phyloP scores from a whole-genome alignment of 2,329 filamentous ascomycete species.

The Drechmeria coniospora region DNA sequence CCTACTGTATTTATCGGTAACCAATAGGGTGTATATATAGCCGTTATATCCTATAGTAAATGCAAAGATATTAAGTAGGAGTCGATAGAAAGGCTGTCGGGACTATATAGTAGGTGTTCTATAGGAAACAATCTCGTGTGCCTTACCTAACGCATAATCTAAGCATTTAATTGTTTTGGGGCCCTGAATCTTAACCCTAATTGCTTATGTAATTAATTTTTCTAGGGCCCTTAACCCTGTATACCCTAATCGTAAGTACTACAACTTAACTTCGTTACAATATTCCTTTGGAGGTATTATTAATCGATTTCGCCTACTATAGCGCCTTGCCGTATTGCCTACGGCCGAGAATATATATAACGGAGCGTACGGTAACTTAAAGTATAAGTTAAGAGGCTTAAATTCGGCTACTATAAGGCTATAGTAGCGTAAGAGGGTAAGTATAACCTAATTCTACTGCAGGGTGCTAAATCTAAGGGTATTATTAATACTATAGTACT shows the following conservation, averaged over 20 bases:
- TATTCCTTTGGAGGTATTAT: not conserved
- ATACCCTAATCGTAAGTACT: not conserved
- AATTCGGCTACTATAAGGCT: not conserved
- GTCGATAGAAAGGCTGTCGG: conserved; percentile 1
- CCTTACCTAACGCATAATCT: not conserved
- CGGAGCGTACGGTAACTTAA: not conserved
- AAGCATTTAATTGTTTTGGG: not conserved
- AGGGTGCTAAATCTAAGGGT: not conserved
- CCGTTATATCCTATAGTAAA: conserved; percentile 1
- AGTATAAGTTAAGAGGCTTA: not conserved
- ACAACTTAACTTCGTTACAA: not conserved
- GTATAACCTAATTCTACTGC: not conserved
- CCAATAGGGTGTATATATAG: not conserved
- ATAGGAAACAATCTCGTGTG: conserved; percentile 1
- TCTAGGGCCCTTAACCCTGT: not conserved
- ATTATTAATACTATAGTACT: not conserved
- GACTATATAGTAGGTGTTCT: not conserved
- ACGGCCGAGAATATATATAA: not conserved
- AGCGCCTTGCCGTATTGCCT: too few relatives aligned
- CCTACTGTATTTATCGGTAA: not conserved
- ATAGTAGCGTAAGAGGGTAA: not conserved
- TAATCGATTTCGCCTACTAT: too few relatives aligned
- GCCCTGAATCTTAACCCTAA: not conserved
- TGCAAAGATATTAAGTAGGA: not conserved
- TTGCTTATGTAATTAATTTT: not conserved